A percentile compares a stretch with the other conserved stretches of the same genome.
These are phyloP conservation scores for Calonectria fujianensis DNA, from an alignment of 2,329 filamentous ascomycete species.

Conservation along the genomic window DNA sequence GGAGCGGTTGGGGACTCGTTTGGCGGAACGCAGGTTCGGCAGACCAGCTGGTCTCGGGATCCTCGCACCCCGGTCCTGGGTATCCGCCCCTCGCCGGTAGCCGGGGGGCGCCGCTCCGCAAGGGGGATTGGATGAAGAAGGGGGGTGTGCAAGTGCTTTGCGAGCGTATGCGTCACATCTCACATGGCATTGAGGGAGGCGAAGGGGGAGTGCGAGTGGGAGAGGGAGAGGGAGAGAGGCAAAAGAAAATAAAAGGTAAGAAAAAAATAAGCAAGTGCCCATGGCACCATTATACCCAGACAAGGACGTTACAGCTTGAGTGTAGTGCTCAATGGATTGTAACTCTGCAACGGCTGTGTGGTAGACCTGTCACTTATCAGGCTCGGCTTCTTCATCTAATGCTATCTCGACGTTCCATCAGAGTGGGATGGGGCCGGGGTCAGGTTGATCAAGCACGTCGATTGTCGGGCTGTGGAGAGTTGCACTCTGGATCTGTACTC, in stretches of 20 bases:
- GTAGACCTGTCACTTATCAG: constrained; percentile 34
- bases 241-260: constrained; percentile 24
- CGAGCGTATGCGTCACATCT: constrained; percentile 37
- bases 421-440: constrained; percentile 28
- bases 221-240: background rate
- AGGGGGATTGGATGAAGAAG: constrained; percentile 20
- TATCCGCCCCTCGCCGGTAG: constrained; percentile 45
- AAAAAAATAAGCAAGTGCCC: constrained; percentile 14
- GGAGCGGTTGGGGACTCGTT: constrained; percentile 4
- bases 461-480: constrained; percentile 29
- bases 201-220: background rate
- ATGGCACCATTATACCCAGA: constrained; percentile 27
- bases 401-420: constrained; percentile 12
- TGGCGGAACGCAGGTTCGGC: constrained; percentile 37
- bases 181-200: constrained; percentile 33
- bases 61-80: constrained; percentile 39
- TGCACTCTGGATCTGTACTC: constrained; percentile 31
- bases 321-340: constrained; percentile 3
- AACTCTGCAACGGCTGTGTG: constrained; percentile 11
- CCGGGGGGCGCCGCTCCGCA: constrained; percentile 33
- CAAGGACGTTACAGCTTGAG: constrained; percentile 38
- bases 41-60: constrained; percentile 36
- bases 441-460: constrained; percentile 18
- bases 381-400: constrained; percentile 7
- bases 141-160: constrained; percentile 9